These are phyloP conservation scores for Blastobotrys attinorum DNA, from an alignment of 805 yeast genomes.

Conservation along the genomic window DNA sequence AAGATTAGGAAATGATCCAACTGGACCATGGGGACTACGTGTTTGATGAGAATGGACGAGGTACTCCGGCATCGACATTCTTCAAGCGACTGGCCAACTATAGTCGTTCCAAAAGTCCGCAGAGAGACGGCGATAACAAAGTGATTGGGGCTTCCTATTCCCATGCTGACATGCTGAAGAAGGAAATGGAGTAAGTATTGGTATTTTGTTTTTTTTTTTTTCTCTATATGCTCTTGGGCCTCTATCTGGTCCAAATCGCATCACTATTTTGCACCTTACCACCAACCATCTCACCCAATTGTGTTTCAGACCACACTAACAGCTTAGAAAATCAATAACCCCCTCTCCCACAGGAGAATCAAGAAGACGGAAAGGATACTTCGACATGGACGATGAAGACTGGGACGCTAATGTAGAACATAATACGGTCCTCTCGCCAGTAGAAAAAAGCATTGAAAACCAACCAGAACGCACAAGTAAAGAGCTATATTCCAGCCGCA, in stretches of 20 bases:
- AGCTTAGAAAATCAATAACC: not conserved
- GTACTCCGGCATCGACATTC: slow-evolving; percentile 48
- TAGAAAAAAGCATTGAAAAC: slow-evolving; percentile 20
- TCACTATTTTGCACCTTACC: no score
- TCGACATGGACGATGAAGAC: slow-evolving; percentile 83
- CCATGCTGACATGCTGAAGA: slow-evolving; percentile 35
- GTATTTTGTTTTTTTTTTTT: not conserved
- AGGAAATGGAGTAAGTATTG: not conserved
- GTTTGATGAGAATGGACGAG: slow-evolving; percentile 60
- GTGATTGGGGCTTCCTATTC: slow-evolving; percentile 51
- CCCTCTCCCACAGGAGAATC: slow-evolving; percentile 16
- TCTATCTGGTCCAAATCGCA: no score
- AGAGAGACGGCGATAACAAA: slow-evolving; percentile 28
- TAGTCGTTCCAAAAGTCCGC: slow-evolving; percentile 8
- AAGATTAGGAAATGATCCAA: slow-evolving; percentile 35
- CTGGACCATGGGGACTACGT: slow-evolving; percentile 42
- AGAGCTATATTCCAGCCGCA: slow-evolving; percentile 1
- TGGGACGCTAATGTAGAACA: slow-evolving; percentile 75
- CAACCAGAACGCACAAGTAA: slow-evolving; percentile 10
- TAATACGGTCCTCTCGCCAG: slow-evolving; percentile 14
- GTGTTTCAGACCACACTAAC: no score
- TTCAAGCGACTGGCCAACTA: slow-evolving; percentile 31
- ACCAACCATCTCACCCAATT: no score
- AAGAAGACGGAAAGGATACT: slow-evolving; percentile 30
- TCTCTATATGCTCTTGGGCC: no score